Conservation (phyloP, 257 asterid genomes). For the Coffea canephora region DNA sequence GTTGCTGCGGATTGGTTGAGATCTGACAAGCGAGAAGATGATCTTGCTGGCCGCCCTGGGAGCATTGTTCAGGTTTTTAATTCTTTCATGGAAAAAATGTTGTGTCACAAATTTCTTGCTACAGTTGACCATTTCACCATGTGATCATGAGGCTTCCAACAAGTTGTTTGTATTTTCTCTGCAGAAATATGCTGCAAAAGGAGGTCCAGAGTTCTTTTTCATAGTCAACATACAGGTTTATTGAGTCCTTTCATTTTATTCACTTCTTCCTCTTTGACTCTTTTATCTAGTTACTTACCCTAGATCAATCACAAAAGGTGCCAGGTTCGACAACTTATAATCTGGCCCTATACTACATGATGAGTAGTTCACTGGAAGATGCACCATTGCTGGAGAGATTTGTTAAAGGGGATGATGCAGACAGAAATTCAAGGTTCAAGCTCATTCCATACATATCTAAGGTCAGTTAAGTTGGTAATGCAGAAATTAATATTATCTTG, state of each 20-base stretch:
- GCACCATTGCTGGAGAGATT: constrained; percentile 89
- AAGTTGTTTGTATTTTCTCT: neutral
- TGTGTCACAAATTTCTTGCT: constrained; percentile 4
- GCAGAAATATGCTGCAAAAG: constrained; percentile 84
- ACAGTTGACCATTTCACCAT: constrained; percentile 4
- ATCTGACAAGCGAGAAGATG: constrained; percentile 97
- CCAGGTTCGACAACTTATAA: constrained; percentile 91
- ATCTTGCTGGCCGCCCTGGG: constrained; percentile 90
- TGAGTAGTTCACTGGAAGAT: constrained; percentile 80
- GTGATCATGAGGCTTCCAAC: constrained; percentile 23
- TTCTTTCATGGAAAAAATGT: constrained; percentile 9
- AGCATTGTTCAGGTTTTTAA: constrained; percentile 83
- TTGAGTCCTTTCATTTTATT: constrained; percentile 11
- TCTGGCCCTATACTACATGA: constrained; percentile 90
- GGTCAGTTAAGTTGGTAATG: constrained; percentile 39
- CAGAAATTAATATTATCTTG: neutral
- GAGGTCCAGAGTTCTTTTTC: constrained; percentile 92
- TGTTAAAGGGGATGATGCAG: constrained; percentile 90
- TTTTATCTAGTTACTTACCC: neutral
- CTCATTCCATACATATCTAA: constrained; percentile 95
- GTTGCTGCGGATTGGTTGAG: constrained; percentile 98
- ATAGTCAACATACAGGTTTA: constrained; percentile 89
- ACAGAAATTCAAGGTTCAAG: constrained; percentile 95
- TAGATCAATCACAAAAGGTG: constrained; percentile 38
- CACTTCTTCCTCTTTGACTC: constrained; percentile 9